Percentiles rank a stretch among this genome's conserved stretches.
These are phyloP conservation scores for Meripilus lineatus DNA, from an alignment of 1,284 basidiomycete species.

Conservation along the genomic window DNA sequence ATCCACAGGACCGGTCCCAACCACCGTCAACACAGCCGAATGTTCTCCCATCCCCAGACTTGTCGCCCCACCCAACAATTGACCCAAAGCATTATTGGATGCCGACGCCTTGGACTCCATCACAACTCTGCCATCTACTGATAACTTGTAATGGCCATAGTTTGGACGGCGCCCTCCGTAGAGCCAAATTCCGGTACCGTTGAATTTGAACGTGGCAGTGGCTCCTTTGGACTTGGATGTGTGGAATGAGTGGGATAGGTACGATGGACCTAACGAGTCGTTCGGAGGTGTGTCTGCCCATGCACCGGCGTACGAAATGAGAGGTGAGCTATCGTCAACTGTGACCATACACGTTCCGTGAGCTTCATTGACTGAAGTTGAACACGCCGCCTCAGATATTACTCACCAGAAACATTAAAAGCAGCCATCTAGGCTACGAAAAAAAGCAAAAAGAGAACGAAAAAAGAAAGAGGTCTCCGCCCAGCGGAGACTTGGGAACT, in stretches of 20 bases:
- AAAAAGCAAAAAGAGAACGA: constrained; percentile 10
- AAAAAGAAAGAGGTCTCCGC: constrained; percentile 20
- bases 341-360: no score
- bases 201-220: constrained; percentile 21
- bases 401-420: constrained; percentile 30
- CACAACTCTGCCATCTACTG: constrained; percentile 40
- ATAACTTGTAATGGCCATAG: constrained; percentile 44
- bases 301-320: constrained; percentile 24
- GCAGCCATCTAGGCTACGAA: constrained; percentile 27
- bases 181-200: constrained; percentile 49
- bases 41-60: constrained; percentile 41
- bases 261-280: constrained; percentile 15
- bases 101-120: constrained; percentile 32
- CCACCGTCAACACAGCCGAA: constrained; percentile 41
- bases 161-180: constrained; percentile 41
- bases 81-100: constrained; percentile 26
- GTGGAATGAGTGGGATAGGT: constrained; percentile 21
- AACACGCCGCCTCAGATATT: neutral
- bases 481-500: constrained; percentile 24
- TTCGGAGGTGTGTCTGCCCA: constrained; percentile 24
- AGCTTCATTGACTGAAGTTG: neutral
- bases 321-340: constrained; percentile 31
- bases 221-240: constrained; percentile 20
- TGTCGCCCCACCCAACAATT: constrained; percentile 38
- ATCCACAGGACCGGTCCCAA: constrained; percentile 39